phyloP scores from a whole-genome alignment of 176 grass and related monocot species.

The Carex scoparia region DNA sequence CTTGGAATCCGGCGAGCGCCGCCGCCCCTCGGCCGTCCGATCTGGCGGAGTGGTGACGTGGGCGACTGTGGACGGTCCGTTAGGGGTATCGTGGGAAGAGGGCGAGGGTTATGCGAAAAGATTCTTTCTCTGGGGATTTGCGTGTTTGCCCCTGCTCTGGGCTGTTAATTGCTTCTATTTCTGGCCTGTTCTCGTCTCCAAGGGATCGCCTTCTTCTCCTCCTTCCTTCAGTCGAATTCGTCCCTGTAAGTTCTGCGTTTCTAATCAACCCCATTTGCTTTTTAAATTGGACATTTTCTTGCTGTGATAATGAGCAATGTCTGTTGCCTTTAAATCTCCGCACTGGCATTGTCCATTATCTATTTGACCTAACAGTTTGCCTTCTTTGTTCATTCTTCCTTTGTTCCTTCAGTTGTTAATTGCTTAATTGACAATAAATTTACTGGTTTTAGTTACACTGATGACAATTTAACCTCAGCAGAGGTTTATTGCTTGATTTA shows the following conservation, averaged over 20 bases:
- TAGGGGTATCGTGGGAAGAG: constrained; percentile 71
- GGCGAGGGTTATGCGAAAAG: constrained; percentile 55
- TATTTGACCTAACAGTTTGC: not conserved
- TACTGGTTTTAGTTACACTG: not conserved
- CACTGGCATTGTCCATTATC: not conserved
- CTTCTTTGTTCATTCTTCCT: not conserved
- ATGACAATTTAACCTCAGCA: not conserved
- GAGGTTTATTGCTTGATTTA: not conserved
- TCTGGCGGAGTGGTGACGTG: constrained; percentile 16
- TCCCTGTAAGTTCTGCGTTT: constrained; percentile 47
- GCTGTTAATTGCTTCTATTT: constrained; percentile 95
- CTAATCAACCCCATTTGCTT: not conserved
- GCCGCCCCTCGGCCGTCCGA: not conserved
- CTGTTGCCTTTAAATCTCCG: not conserved
- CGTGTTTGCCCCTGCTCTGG: constrained; percentile 86
- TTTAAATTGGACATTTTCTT: not conserved
- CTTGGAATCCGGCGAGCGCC: constrained; percentile 17
- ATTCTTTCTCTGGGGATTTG: constrained; percentile 94
- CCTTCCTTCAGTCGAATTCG: constrained; percentile 53
- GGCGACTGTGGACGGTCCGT: constrained; percentile 77
- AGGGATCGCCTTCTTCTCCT: constrained; percentile 14
- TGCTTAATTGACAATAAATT: not conserved
- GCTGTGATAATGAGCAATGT: not conserved
- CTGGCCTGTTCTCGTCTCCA: constrained; percentile 66
- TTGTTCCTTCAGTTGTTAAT: not conserved